Base-by-base conservation (phyloP, 2,329 filamentous ascomycete genomes). In the Paecilomyces fulvus region DNA sequence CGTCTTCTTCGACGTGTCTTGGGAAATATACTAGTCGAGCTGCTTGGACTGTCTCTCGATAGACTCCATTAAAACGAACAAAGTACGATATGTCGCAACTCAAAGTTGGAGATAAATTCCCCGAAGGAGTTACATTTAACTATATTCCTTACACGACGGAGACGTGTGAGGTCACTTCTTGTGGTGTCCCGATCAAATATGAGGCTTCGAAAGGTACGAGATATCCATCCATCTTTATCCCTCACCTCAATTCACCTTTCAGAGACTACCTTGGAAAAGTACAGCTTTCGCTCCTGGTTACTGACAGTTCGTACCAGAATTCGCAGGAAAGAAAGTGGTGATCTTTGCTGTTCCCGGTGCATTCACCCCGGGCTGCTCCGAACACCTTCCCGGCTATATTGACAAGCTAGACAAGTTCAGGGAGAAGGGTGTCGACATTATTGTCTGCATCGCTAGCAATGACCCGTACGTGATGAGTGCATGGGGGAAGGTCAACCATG, bases 391-490 rank as follows among this genome's bases (percentile, higher is more conserved):
- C 52, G 86, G 86, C 53, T 95, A 89, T 79, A 83, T 92, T 66
- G 73, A 82, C 71, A 86, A 89, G 70, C 75, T 86, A 59, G 76
- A 82, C 52, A 77, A 86, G 65, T 79, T 95, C 71, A 85, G 86
- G 76, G 77, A 79, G 70, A 92, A 92, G 80, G 89, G 88, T 56
- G 87, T 94, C 57, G 89, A 95, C 72, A 74, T 88, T 58, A 83
- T 95, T 63, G 82, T 89, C 57, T 83, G 92, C 63, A 84, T 94
- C 68, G 88, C 89, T 43, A 86, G 78, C 77, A 95, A 95, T 72
- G 90, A 95, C 72, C 78, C 85, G 54, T 94, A 81, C 67, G 90
- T 95, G 69, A 92, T 92, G 89, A 86, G 84, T 63, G 89, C 88
- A 20, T 92, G 89, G 89, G 87, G 84, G 73, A 95, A 95, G 81